Percentiles rank a stretch among this genome's conserved stretches.
These are phyloP conservation scores for Poa pratensis DNA, from an alignment of 176 grass and related monocot genomes.

Conservation along the genomic window DNA sequence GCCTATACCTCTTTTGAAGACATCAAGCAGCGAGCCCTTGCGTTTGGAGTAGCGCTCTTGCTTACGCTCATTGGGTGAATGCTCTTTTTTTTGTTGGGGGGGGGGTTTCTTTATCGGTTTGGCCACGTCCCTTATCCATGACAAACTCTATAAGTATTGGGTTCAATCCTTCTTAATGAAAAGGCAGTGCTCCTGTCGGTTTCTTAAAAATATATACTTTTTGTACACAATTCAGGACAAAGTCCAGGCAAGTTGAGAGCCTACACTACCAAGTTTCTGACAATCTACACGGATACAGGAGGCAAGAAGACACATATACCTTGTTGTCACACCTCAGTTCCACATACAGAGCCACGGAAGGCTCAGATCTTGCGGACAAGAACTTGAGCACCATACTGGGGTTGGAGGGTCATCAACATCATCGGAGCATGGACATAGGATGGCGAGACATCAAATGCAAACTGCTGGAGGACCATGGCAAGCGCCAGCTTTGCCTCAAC, in stretches of 20 bases:
- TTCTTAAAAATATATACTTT: not conserved
- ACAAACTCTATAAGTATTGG: no score
- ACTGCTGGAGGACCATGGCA: conserved; percentile 64
- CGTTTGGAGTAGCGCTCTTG: no score
- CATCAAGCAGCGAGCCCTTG: no score
- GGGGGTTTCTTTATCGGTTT: no score
- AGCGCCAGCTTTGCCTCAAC: conserved; percentile 71
- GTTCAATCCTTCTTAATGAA: no score
- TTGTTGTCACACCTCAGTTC: not conserved
- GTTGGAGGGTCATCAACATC: conserved; percentile 57
- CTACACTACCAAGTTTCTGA: not conserved
- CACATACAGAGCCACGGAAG: not conserved
- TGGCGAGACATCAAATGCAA: conserved; percentile 58
- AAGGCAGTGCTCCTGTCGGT: no score
- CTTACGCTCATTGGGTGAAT: no score
- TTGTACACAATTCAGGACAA: not conserved
- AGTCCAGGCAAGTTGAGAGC: not conserved
- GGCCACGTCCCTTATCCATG: no score
- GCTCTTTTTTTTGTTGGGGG: no score
- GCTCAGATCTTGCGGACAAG: conserved; percentile 59
- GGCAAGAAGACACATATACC: not conserved
- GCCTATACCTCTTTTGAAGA: no score
- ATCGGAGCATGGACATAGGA: conserved; percentile 83
- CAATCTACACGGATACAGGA: not conserved
- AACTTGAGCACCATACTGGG: conserved; percentile 80